Percentiles rank a stretch among this genome's conserved stretches.
Conservation (phyloP, 306 rosid species). For the Cajanus cajan region DNA sequence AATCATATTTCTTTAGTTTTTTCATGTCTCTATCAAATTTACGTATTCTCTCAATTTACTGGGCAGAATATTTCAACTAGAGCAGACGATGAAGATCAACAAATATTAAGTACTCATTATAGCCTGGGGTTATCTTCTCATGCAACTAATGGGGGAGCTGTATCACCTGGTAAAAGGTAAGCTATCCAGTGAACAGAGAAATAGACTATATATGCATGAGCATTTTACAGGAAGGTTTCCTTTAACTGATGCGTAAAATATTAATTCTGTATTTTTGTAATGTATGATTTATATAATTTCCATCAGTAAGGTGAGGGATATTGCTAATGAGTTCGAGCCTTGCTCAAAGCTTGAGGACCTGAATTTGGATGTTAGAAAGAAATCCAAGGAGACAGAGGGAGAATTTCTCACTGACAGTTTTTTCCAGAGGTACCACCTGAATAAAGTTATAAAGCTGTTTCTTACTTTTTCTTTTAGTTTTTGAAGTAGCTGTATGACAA, state of each 20-base stretch:
- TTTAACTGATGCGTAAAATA: slow-evolving; percentile 6
- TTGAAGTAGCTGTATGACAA: background rate
- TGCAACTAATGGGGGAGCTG: slow-evolving; percentile 33
- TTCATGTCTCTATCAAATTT: slow-evolving; percentile 13
- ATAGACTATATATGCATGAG: background rate
- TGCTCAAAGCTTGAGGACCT: slow-evolving; percentile 94
- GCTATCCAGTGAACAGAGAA: background rate
- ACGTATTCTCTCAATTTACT: slow-evolving; percentile 24
- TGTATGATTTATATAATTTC: slow-evolving; percentile 25
- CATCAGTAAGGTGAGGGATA: slow-evolving; percentile 53
- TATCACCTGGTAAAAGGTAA: slow-evolving; percentile 41
- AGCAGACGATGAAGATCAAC: slow-evolving; percentile 37
- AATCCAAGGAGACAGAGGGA: slow-evolving; percentile 50
- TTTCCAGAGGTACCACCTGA: slow-evolving; percentile 55
- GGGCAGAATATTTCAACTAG: slow-evolving; percentile 38
- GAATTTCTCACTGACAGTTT: slow-evolving; percentile 38
- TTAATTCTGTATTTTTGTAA: slow-evolving; percentile 17
- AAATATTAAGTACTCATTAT: slow-evolving; percentile 30
- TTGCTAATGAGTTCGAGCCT: slow-evolving; percentile 80
- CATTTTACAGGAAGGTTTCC: slow-evolving; percentile 25
- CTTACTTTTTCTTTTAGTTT: slow-evolving; percentile 16
- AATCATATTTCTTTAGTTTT: background rate
- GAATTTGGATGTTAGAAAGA: slow-evolving; percentile 79
- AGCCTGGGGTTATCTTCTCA: slow-evolving; percentile 21
- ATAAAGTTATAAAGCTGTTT: slow-evolving; percentile 12